Evolutionary conservation across 2,329 filamentous ascomycete species (phyloP).

Genomic region (Colletotrichum orbiculare): DNA sequence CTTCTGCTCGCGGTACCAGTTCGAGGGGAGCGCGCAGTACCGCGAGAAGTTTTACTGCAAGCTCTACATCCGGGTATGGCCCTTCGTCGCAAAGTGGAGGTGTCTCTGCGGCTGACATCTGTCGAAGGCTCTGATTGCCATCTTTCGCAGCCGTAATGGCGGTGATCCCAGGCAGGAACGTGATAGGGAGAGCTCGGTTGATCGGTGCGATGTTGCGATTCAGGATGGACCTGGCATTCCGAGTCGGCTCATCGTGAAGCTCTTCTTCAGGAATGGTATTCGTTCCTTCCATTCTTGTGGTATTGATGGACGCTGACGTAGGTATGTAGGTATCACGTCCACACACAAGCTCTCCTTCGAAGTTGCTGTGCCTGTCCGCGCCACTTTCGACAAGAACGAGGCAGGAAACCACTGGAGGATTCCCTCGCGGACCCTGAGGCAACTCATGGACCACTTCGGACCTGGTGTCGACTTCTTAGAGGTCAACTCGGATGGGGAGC

Average conservation of each 20-base stretch:
- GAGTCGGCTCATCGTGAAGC: constrained; percentile 79
- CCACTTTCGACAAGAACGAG: constrained; percentile 75
- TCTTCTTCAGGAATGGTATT: constrained; percentile 77
- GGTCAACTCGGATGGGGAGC: constrained; percentile 78
- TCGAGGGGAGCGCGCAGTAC: constrained; percentile 62
- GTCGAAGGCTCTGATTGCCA: constrained; percentile 72
- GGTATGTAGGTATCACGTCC: constrained; percentile 72
- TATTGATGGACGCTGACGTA: background rate
- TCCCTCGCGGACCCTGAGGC: constrained; percentile 75
- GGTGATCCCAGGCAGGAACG: constrained; percentile 67
- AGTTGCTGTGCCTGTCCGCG: constrained; percentile 77
- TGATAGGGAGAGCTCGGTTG: constrained; percentile 76
- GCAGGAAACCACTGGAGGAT: constrained; percentile 79
- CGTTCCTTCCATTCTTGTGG: no score
- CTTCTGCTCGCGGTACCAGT: constrained; percentile 81
- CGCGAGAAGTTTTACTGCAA: constrained; percentile 77
- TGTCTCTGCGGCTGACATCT: background rate
- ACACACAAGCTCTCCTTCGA: constrained; percentile 83
- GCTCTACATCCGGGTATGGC: constrained; percentile 74
- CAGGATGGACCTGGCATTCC: constrained; percentile 77
- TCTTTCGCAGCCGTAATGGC: constrained; percentile 75
- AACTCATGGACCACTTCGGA: constrained; percentile 84
- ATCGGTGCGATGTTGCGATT: constrained; percentile 78
- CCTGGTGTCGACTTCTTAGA: constrained; percentile 84
- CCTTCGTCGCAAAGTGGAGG: constrained; percentile 1